These are phyloP conservation scores for Colletotrichum australisinense DNA, from an alignment of 2,329 filamentous ascomycete species.

Conservation along the genomic window DNA sequence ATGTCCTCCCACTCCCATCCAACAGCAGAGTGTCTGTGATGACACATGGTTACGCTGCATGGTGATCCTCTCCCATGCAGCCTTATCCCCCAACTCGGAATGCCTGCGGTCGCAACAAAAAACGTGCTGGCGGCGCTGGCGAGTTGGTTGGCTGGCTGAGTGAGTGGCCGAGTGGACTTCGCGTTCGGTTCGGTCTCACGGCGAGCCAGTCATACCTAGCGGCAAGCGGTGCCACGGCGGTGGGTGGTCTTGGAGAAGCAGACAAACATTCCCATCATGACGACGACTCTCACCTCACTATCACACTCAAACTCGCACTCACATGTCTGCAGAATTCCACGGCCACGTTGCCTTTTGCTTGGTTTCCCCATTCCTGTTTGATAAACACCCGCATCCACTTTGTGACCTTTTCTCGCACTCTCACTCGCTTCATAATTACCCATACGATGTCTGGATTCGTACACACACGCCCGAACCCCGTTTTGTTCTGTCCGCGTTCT, in stretches of 20 bases:
- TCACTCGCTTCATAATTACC: no score
- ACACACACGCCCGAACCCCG: not conserved
- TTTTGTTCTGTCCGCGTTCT: not conserved
- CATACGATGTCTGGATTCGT: not conserved
- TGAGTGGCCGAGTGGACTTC: not conserved
- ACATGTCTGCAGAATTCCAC: not conserved
- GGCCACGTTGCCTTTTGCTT: constrained; percentile 1
- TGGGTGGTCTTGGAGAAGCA: no score
- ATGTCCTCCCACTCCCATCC: not conserved
- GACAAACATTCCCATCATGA: not conserved
- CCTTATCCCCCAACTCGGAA: constrained; percentile 29
- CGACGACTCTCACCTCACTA: not conserved
- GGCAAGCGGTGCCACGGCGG: not conserved
- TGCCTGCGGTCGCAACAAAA: not conserved
- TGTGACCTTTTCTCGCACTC: no score
- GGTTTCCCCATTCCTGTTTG: not conserved
- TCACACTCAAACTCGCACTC: not conserved
- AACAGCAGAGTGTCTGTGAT: constrained; percentile 17
- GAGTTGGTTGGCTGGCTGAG: not conserved
- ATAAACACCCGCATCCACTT: not conserved
- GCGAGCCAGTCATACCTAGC: not conserved
- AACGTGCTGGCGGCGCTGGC: not conserved
- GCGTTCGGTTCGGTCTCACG: not conserved
- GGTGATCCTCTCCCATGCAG: constrained; percentile 31
- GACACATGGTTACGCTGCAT: constrained; percentile 29